Base-by-base conservation (phyloP, 2,329 filamentous ascomycete genomes). In the Hymenoscyphus fraxineus region DNA sequence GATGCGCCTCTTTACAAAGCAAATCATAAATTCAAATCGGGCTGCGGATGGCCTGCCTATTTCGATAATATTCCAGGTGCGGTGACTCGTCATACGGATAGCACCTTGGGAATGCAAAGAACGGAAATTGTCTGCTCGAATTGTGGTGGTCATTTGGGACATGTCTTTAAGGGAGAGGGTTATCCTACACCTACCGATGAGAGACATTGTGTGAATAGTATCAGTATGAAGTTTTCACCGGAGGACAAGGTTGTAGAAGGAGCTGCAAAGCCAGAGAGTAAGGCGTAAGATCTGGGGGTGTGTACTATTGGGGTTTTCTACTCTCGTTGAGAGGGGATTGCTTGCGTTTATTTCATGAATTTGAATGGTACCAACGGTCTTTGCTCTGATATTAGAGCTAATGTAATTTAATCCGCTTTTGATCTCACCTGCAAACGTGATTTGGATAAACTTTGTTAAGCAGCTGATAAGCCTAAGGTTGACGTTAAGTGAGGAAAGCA, bases 1-100 rank as follows among this genome's bases (percentile, higher is more conserved):
- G 78, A 88, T 35, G 85, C 93, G 7, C 93, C 95, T 5, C 86
- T 99, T 19, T 99, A 99, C 85, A 94, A 88, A 77, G 93, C 95
- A 35, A 84, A 84, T 68, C 93, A 97, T 79, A 99, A 99, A 78
- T 99, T 99, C 84, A 91, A 91, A 78, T 96, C 91, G 19, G 92
- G 93, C 54, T 99, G 95, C 78, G 95, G 95, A 66, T 99, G 95
- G 95, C 95, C 95, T 0, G 95, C 95, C 13, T 99, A 98, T 79
- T 99, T 94, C 76, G 95, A 99, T 78, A 94, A 90, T 69, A 86
- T 99, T 60, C 94, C 95, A 0, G 93, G 93, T 2, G 94, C 94
- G 0, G 92, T 99, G 13, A 91, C 86, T 41, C 83, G 94, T 67
- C 89, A 94, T 73, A 86, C 87, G 68, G 95, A 99, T 77, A 80